Base-by-base conservation (phyloP, 1,139 yeast species). In the Kodamaea suecica region DNA sequence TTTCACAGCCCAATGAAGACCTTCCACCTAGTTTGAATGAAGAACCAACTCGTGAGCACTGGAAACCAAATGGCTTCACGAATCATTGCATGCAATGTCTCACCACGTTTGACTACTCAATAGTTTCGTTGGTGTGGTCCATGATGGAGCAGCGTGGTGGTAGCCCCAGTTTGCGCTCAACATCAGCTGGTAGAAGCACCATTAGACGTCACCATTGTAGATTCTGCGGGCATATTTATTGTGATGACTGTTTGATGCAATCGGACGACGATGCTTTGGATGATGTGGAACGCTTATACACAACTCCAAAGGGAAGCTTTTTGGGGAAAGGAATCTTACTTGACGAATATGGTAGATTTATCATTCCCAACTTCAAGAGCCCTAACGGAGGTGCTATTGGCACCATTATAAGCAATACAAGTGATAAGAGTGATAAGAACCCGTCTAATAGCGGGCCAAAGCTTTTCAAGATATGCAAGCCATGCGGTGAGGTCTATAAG, bases 41-140 rank as follows among this genome's bases (percentile, higher is more conserved):
- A 13, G 72, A 64, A 41, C 74, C 74, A 11, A 63, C 67, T 3
- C 71, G 59, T 35, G 45, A 40, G 8, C 75, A 69, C 50, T 69
- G 75, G 75, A 62, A 61, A 43, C 63, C 71, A 5, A 60, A 68
- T 44, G 55, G 48, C 34, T 56, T 50, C 31, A 54, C 70, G 16
- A 57, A 57, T 37, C 63, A 63, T 42, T 69, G 75, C 48, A 64
- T 64, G 67, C 61, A 59, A 41, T 69, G 74, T 44, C 64, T 66
- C 40, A 58, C 54, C 26, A 48, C 55, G 5, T 66, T 69, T 44
- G 62, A 66, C 15, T 58, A 52, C 33, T 54, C 66, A 21, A 21
- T 47, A 23, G 35, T 47, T 3, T 39, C 45, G 25, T 26, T 47
- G 9, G 38, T 47, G n/a, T 37, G 35, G 23, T 37, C 42, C 8